phyloP scores from a whole-genome alignment of 345 rosid species.

The Acer yangbiense region DNA sequence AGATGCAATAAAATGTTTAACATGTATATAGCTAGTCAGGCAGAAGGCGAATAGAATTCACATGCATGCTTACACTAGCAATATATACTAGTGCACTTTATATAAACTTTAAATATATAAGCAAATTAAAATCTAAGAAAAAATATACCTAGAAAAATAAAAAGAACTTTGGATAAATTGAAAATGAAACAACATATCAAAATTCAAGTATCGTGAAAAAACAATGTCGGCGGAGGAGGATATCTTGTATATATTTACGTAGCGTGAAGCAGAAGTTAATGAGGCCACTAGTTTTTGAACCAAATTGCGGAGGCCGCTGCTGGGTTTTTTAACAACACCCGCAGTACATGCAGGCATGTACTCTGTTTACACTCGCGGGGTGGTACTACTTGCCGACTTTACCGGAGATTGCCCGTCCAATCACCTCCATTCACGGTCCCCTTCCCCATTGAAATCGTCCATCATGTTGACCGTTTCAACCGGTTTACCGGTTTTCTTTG shows the following conservation, averaged over 20 bases:
- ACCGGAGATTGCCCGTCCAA: conserved; percentile 20
- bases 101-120: not conserved
- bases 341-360: conserved; percentile 31
- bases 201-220: conserved; percentile 3
- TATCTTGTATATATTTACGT: not conserved
- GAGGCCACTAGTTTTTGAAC: conserved; percentile 2
- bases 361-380: not conserved
- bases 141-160: no score
- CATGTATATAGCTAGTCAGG: not conserved
- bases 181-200: not conserved
- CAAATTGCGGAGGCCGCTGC: conserved; percentile 22
- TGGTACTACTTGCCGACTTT: conserved; percentile 9
- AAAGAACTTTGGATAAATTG: not conserved
- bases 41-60: not conserved
- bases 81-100: not conserved
- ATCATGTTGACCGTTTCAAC: not conserved
- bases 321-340: conserved; percentile 22
- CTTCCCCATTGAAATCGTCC: not conserved
- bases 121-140: not conserved
- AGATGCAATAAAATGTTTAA: no score
- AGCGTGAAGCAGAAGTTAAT: conserved; percentile 25
- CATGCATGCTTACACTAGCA: not conserved
- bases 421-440: conserved; percentile 19
- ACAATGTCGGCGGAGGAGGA: conserved; percentile 20
- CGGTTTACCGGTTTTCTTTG: conserved; percentile 25